phyloP scores from a whole-genome alignment of 148 eudicot species.

The Talinum fruticosum region DNA sequence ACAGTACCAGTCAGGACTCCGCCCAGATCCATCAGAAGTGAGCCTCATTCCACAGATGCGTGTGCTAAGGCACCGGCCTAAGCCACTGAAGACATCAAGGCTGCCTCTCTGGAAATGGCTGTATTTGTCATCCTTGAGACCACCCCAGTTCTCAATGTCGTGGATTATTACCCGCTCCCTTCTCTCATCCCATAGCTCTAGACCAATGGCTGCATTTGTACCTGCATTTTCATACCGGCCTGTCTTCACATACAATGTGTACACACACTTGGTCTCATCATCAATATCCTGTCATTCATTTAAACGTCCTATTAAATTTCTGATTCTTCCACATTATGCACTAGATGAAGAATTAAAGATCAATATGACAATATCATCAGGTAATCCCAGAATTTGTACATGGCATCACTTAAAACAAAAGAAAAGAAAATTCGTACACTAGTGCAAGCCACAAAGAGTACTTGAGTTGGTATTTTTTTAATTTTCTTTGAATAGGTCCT shows the following conservation, averaged over 20 bases:
- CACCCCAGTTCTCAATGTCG: neutral
- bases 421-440: neutral
- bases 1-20: slow-evolving; percentile 4
- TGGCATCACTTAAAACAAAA: neutral
- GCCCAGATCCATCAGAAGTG: neutral
- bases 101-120: neutral
- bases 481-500: too few species aligned
- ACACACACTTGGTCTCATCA: neutral
- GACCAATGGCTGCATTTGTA: neutral
- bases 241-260: neutral
- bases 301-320: neutral
- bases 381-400: too few species aligned
- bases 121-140: neutral
- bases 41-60: neutral
- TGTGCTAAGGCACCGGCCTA: neutral
- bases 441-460: too few species aligned
- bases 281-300: neutral
- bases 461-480: too few species aligned
- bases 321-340: neutral
- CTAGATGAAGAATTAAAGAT: neutral
- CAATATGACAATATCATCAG: too few species aligned
- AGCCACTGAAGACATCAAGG: slow-evolving; percentile 6
- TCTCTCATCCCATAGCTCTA: neutral
- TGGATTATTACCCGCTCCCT: neutral
- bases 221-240: slow-evolving; percentile 4